phyloP scores from a whole-genome alignment of 2,329 filamentous ascomycete species.

The Colletotrichum paranaense region DNA sequence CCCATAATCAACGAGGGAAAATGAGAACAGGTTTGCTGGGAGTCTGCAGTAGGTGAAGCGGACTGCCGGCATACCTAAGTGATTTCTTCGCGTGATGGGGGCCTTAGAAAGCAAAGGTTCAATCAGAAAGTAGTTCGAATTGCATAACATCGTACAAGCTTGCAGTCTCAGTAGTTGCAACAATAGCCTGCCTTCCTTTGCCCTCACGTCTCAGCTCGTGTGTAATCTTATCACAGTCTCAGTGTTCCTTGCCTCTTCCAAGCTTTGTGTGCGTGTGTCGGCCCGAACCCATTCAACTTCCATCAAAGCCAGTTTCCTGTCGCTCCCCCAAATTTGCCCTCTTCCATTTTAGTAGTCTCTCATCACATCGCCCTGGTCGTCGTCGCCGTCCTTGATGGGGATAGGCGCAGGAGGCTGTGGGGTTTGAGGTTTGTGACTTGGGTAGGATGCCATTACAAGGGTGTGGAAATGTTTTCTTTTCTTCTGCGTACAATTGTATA shows the following conservation, averaged over 20 bases:
- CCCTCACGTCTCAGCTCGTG: too few species aligned
- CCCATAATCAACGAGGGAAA: not conserved
- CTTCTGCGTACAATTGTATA: not conserved
- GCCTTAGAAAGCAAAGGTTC: too few species aligned
- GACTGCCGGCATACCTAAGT: not conserved
- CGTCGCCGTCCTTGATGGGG: slow-evolving; percentile 35
- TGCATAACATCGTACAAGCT: not conserved
- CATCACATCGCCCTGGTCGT: slow-evolving; percentile 30
- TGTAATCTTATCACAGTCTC: too few species aligned
- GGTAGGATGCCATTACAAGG: slow-evolving; percentile 25
- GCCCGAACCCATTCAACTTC: not conserved
- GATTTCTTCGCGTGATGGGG: not conserved
- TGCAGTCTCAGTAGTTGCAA: not conserved
- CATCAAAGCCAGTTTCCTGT: not conserved
- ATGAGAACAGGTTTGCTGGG: not conserved
- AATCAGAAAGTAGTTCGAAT: not conserved
- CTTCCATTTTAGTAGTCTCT: slow-evolving; percentile 31
- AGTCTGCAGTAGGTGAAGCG: not conserved
- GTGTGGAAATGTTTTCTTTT: too few species aligned
- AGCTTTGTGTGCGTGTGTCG: not conserved
- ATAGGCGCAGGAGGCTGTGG: slow-evolving; percentile 37
- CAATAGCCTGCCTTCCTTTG: not conserved
- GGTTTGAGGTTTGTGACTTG: slow-evolving; percentile 36
- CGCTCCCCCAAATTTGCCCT: not conserved
- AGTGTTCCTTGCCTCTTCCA: too few species aligned